A percentile compares a stretch with the other conserved stretches of the same genome.
These are phyloP conservation scores for Parathielavia appendiculata DNA, from an alignment of 495 filamentous ascomycete species.

Conservation along the genomic window DNA sequence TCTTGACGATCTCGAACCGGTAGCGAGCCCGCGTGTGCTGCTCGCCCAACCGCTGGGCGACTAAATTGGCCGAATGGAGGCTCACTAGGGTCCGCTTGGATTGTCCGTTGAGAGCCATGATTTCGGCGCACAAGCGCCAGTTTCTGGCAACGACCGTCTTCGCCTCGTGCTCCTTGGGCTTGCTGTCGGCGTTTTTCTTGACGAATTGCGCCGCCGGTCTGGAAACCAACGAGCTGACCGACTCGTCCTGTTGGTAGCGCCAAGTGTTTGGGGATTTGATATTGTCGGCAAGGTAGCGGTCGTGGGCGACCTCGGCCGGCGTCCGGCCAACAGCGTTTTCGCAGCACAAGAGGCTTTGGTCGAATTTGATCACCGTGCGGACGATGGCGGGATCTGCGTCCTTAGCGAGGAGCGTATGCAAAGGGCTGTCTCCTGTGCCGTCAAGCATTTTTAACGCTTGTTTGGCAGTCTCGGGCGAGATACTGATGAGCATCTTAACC, in stretches of 20 bases:
- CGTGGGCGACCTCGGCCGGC: conserved; percentile 58
- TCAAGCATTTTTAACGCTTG: conserved; percentile 56
- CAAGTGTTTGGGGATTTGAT: not conserved
- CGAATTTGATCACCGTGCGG: conserved; percentile 48
- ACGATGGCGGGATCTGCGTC: conserved; percentile 33
- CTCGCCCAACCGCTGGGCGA: conserved; percentile 57
- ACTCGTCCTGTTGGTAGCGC: not conserved
- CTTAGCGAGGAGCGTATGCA: conserved; percentile 52
- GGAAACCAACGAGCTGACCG: not conserved
- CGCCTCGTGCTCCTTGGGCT: conserved; percentile 10
- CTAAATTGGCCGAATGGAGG: conserved; percentile 67
- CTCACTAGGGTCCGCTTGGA: conserved; percentile 59
- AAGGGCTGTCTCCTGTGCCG: conserved; percentile 59
- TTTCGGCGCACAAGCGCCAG: conserved; percentile 34
- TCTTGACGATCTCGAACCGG: conserved; percentile 14
- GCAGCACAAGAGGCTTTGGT: conserved; percentile 54
- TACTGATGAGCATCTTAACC: conserved; percentile 44
- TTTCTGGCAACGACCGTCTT: conserved; percentile 18
- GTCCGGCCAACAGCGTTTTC: conserved; percentile 70
- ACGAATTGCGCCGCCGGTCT: not conserved
- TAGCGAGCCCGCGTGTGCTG: conserved; percentile 24
- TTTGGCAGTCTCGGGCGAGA: conserved; percentile 39
- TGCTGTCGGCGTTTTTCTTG: not conserved
- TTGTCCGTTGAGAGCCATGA: conserved; percentile 18
- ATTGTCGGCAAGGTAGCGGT: conserved; percentile 39